Evolutionary conservation across 164 flowering plant genomes (phyloP), one percentile per base, ranked within the genome.

Genomic region (Echeveria elegans): DNA sequence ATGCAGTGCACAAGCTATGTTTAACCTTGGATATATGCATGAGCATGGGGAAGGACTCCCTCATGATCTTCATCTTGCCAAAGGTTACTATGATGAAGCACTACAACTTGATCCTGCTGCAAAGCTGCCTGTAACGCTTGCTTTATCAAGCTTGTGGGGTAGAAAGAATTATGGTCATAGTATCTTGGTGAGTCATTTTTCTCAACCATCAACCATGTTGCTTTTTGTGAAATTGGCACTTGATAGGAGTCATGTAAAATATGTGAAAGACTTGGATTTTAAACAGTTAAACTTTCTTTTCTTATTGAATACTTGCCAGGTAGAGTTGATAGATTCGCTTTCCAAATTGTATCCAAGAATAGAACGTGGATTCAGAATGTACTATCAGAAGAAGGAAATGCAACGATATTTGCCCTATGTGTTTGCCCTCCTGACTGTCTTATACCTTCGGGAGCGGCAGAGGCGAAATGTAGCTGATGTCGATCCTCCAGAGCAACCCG

Each of bases 31-130:
- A 6, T 92, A 95, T 78, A 95, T 95, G 99, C 86, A 95, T 74
- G 99, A 95, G 72, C 99, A 95, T 77, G 99, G 99, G n/a, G 86
- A 79, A 71, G 99, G 99, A 63, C 92, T 87, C 77, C 99, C 99
- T 6, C 75, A 80, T 66, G 97, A 95, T 79, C 94, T 95, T 74
- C 96, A 95, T 80, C 89, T 95, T 68, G 99, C 99, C 12, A 95
- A 95, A 76, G 90, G 99, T 2, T 88, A 92, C 77, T 95, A 95
- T 80, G 99, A 95, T 76, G 88, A 88, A 71, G 96, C 99, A 36
- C 79, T 87, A 9, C 84, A 84, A 69, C 76, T 37, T 73, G 97
- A 92, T 77, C 79, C 88, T 24, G 83, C 88, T 0, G 96, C 97
- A 30, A 92, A 85, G 78, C 75, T 92, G 72, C 96, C 99, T 59